Percentiles rank a stretch among this genome's conserved stretches.
Conservation (phyloP, 1,139 yeast species). For the Arxiozyma heterogenica region DNA sequence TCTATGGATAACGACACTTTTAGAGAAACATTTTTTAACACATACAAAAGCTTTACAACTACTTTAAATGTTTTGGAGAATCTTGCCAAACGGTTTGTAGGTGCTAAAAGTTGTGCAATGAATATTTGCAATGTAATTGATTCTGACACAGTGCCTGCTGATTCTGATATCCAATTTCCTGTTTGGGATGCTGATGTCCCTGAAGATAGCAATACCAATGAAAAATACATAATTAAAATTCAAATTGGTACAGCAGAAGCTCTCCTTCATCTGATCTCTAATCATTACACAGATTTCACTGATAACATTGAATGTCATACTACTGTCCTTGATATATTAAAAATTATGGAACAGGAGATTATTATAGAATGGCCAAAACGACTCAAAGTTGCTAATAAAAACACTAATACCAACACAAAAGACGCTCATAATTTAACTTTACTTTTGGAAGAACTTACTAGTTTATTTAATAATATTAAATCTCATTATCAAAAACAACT, state of each 20-base stretch:
- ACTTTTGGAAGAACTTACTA: conserved; percentile 43
- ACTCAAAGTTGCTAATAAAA: conserved; percentile 10
- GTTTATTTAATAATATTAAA: conserved; percentile 58
- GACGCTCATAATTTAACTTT: conserved; percentile 30
- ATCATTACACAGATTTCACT: conserved; percentile 68
- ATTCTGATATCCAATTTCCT: conserved; percentile 23
- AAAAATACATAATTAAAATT: conserved; percentile 50
- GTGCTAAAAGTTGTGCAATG: conserved; percentile 51
- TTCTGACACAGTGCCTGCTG: conserved; percentile 10
- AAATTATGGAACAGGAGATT: conserved; percentile 58
- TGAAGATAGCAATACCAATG: conserved; percentile 32
- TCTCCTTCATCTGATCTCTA: conserved; percentile 58
- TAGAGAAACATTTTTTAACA: conserved; percentile 56
- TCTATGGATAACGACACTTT: conserved; percentile 53
- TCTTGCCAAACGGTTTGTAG: conserved; percentile 44
- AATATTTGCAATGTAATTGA: conserved; percentile 34
- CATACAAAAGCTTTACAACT: conserved; percentile 54
- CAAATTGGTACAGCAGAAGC: conserved; percentile 80
- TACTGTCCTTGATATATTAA: conserved; percentile 56
- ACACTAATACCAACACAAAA: conserved; percentile 2
- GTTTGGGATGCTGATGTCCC: conserved; percentile 39
- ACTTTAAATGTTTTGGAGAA: conserved; percentile 43
- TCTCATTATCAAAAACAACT: conserved; percentile 68
- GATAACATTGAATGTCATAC: conserved; percentile 56
- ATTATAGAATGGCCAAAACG: conserved; percentile 60